Conservation (phyloP, 2,329 filamentous ascomycete genomes). For the Ophiostoma populinum region DNA sequence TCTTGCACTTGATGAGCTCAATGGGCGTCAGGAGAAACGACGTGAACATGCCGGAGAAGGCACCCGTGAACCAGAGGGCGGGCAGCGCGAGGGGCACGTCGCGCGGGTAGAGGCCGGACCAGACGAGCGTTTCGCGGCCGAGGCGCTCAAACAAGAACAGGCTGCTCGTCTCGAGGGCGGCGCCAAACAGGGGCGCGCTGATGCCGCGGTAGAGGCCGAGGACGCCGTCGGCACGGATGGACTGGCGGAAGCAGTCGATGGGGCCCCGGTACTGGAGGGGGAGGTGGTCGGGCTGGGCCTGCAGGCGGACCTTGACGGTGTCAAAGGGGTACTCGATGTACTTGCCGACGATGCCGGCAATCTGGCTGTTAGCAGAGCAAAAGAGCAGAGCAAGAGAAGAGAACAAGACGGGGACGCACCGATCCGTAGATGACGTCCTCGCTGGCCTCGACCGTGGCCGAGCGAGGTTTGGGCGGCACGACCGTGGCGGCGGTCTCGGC, state of each 20-base stretch:
- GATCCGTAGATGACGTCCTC: slow-evolving; percentile 86
- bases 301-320: slow-evolving; percentile 90
- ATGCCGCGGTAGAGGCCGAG: slow-evolving; percentile 79
- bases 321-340: slow-evolving; percentile 98
- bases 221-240: slow-evolving; percentile 62
- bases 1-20: slow-evolving; percentile 95
- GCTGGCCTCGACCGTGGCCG: slow-evolving; percentile 44
- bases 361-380: slow-evolving; percentile 23
- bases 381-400: background rate
- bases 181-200: slow-evolving; percentile 75
- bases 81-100: slow-evolving; percentile 52
- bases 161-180: slow-evolving; percentile 80
- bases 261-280: slow-evolving; percentile 74
- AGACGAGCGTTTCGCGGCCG: slow-evolving; percentile 48
- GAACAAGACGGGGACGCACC: slow-evolving; percentile 30
- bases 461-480: slow-evolving; percentile 17
- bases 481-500: background rate
- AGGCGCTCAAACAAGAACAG: slow-evolving; percentile 83
- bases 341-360: slow-evolving; percentile 78
- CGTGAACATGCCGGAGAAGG: slow-evolving; percentile 73
- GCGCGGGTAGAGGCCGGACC: slow-evolving; percentile 27
- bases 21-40: slow-evolving; percentile 86
- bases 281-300: slow-evolving; percentile 78
- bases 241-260: slow-evolving; percentile 83
- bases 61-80: slow-evolving; percentile 64